Conservation (phyloP, 257 asterid species). For the Cinchona pubescens region DNA sequence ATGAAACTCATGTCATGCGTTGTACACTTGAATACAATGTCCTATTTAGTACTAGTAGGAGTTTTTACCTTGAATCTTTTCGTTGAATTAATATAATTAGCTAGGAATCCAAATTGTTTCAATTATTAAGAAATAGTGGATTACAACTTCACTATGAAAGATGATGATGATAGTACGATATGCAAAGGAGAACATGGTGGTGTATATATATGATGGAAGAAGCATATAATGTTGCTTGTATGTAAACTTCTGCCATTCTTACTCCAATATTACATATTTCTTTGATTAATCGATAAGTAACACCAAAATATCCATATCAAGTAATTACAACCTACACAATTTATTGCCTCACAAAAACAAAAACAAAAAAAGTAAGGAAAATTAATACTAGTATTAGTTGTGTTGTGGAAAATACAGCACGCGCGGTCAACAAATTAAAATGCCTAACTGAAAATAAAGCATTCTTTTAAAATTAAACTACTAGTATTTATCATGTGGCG, state of each 20-base stretch:
- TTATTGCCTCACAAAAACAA: too few species aligned
- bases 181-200: neutral
- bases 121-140: neutral
- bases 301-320: too few species aligned
- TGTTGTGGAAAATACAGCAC: neutral
- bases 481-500: too few species aligned
- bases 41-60: too few species aligned
- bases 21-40: neutral
- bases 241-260: too few species aligned
- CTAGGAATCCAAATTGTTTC: neutral
- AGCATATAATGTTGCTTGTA: constrained; percentile 53
- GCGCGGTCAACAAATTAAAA: too few species aligned
- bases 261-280: neutral
- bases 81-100: neutral
- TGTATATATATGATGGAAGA: constrained; percentile 33
- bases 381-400: neutral
- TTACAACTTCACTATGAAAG: neutral
- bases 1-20: neutral
- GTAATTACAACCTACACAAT: too few species aligned
- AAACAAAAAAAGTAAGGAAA: too few species aligned
- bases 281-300: too few species aligned
- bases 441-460: neutral
- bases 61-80: neutral
- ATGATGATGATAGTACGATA: neutral
- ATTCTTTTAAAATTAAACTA: too few species aligned